Percentiles rank a stretch among this genome's conserved stretches.
These are phyloP conservation scores for Mrakia blollopis DNA, from an alignment of 768 basidiomycete species.

Conservation along the genomic window DNA sequence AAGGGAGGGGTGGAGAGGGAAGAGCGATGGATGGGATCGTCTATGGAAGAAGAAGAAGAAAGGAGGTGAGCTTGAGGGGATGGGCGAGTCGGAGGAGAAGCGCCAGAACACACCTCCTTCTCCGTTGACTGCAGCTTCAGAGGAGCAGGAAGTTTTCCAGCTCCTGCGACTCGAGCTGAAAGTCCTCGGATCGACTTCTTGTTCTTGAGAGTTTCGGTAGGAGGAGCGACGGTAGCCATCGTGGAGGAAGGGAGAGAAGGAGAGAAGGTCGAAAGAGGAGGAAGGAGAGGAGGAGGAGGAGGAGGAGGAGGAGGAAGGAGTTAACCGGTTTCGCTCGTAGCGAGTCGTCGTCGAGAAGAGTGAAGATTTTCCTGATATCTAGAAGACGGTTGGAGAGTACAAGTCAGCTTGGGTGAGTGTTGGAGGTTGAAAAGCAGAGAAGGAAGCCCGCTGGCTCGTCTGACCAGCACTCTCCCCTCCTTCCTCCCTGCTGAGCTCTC, in stretches of 20 bases:
- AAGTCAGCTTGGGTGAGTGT: too few species aligned
- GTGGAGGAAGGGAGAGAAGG: not conserved
- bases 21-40: not conserved
- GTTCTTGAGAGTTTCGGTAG: not conserved
- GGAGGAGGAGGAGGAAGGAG: too few species aligned
- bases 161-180: not conserved
- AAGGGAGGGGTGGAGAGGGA: not conserved
- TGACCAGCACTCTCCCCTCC: too few species aligned
- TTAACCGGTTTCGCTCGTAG: not conserved
- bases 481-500: too few species aligned
- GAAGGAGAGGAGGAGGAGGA: not conserved
- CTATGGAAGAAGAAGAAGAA: not conserved
- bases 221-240: not conserved
- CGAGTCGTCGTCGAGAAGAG: too few species aligned
- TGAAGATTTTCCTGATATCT: too few species aligned
- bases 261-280: too few species aligned
- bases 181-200: conserved; percentile 11
- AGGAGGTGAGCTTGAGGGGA: not conserved
- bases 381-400: too few species aligned
- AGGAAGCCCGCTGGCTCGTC: too few species aligned
- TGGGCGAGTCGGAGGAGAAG: not conserved
- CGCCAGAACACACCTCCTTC: not conserved
- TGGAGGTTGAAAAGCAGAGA: too few species aligned
- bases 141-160: not conserved
- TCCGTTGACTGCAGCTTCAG: not conserved